A percentile compares a stretch with the other conserved stretches of the same genome.
Evolutionary conservation across 768 basidiomycete species (phyloP).

Genomic region (Suillus occidentalis): DNA sequence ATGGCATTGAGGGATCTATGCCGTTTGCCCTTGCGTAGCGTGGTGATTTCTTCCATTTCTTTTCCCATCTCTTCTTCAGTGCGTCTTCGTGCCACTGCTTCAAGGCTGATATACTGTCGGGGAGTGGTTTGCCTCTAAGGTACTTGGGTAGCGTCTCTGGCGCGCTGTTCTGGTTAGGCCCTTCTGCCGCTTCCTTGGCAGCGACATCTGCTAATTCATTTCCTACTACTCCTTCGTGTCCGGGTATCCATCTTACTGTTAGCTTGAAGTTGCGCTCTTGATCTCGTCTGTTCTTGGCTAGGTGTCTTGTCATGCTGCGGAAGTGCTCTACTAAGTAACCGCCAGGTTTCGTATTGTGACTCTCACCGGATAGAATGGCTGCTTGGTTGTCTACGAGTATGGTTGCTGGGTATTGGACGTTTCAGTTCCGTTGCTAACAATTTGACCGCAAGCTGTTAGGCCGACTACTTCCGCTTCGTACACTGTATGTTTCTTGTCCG

Average conservation of each 20-base stretch:
- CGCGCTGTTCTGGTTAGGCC: neutral
- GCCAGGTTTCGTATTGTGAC: neutral
- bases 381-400: constrained; percentile 14
- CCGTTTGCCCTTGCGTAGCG: neutral
- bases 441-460: constrained; percentile 4
- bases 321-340: constrained; percentile 10
- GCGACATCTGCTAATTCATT: constrained; percentile 20
- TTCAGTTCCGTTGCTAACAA: neutral
- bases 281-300: neutral
- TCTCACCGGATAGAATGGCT: constrained; percentile 4
- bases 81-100: neutral
- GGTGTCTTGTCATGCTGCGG: neutral
- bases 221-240: constrained; percentile 15
- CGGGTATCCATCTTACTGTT: constrained; percentile 16
- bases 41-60: neutral
- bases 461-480: constrained; percentile 21
- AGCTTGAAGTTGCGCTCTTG: neutral
- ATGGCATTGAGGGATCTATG: neutral
- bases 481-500: constrained; percentile 7
- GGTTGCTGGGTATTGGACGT: neutral
- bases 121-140: neutral
- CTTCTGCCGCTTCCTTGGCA: constrained; percentile 20
- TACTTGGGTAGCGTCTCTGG: neutral
- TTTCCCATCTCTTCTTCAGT: neutral
- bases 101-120: neutral